These are phyloP conservation scores for Adansonia madagascariensis DNA, from an alignment of 441 rosid species.

Conservation along the genomic window DNA sequence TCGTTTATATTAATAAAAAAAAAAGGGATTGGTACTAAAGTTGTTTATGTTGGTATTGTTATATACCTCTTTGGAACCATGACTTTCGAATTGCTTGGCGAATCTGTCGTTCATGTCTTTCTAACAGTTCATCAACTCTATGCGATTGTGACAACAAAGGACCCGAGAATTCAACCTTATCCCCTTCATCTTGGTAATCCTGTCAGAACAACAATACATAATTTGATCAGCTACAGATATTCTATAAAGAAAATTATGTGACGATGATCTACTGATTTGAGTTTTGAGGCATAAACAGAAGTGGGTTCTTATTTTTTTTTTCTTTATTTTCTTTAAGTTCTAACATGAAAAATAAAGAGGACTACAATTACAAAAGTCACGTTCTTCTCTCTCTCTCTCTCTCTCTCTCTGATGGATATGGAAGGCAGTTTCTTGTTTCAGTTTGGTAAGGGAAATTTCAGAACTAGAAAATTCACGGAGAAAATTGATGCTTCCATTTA, in stretches of 20 bases:
- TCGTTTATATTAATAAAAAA: neutral
- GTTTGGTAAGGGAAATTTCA: neutral
- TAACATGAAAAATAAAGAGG: neutral
- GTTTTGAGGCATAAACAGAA: neutral
- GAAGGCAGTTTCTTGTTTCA: neutral
- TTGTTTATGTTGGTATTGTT: neutral
- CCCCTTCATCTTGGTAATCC: conserved; percentile 64
- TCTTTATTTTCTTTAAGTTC: neutral
- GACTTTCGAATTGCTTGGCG: conserved; percentile 89
- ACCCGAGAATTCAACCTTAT: conserved; percentile 84
- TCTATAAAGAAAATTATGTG: conserved; percentile 10
- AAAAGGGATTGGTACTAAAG: conserved; percentile 12
- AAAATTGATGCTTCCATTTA: neutral
- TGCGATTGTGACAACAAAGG: conserved; percentile 76
- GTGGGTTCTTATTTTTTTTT: neutral
- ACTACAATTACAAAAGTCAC: neutral
- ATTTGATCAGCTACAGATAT: neutral
- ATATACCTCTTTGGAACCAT: conserved; percentile 94
- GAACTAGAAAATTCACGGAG: neutral
- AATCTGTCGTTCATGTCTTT: conserved; percentile 79
- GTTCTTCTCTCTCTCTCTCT: neutral
- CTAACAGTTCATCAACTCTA: conserved; percentile 78
- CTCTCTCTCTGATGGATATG: neutral
- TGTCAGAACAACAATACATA: conserved; percentile 37
- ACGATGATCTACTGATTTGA: neutral